Evolutionary conservation across 352 stramenopile genomes (phyloP).

Genomic region (Phytophthora citricola): DNA sequence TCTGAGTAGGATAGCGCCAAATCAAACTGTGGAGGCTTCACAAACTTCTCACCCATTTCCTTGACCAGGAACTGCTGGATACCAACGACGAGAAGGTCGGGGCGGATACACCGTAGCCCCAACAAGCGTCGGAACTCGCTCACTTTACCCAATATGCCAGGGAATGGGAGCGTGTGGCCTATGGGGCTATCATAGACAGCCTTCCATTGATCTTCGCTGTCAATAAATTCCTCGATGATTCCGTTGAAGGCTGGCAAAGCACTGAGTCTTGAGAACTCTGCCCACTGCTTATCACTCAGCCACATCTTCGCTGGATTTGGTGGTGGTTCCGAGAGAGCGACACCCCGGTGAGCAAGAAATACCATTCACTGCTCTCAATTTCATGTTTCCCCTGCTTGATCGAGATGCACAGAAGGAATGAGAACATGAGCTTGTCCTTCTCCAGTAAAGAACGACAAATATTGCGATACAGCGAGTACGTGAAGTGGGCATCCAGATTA

Average conservation of each 20-base stretch:
- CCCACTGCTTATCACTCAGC: conserved; percentile 94
- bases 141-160: conserved; percentile 63
- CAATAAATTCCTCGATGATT: conserved; percentile 86
- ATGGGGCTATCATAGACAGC: conserved; percentile 87
- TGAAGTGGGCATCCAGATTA: conserved; percentile 92
- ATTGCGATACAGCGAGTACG: conserved; percentile 93
- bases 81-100: conserved; percentile 87
- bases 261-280: conserved; percentile 91
- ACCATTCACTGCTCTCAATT: conserved; percentile 90
- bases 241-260: conserved; percentile 78
- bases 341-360: conserved; percentile 95
- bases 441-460: conserved; percentile 93
- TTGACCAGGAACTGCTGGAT: conserved; percentile 92
- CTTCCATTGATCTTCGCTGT: conserved; percentile 85
- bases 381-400: conserved; percentile 86
- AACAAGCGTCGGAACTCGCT: conserved; percentile 81
- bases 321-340: conserved; percentile 91
- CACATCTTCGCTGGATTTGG: conserved; percentile 91
- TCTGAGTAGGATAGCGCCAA: conserved; percentile 89
- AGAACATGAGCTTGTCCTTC: conserved; percentile 95
- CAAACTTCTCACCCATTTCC: conserved; percentile 92
- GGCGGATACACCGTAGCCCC: conserved; percentile 82
- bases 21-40: conserved; percentile 92
- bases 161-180: conserved; percentile 84
- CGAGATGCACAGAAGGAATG: conserved; percentile 89